phyloP scores from a whole-genome alignment of 176 grass and related monocot species.

The Phyllostachys edulis region DNA sequence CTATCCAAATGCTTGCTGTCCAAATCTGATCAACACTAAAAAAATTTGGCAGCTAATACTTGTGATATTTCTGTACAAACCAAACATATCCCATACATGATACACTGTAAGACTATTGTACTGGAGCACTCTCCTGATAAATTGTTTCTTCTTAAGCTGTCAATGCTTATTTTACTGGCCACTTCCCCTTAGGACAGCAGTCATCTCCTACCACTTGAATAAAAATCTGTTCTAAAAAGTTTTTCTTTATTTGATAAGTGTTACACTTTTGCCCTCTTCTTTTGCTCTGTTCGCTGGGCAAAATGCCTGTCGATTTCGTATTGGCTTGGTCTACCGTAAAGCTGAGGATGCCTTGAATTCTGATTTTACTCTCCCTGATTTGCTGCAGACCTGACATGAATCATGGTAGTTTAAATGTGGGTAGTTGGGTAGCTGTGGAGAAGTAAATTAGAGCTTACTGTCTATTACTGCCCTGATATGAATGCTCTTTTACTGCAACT shows the following conservation, averaged over 20 bases:
- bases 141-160: background rate
- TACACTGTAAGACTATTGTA: background rate
- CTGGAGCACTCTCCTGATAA: background rate
- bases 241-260: background rate
- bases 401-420: slow-evolving; percentile 4
- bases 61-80: background rate
- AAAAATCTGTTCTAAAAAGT: background rate
- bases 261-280: background rate
- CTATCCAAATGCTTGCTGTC: background rate
- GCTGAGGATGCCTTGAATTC: slow-evolving; percentile 31
- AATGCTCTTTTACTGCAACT: slow-evolving; percentile 1
- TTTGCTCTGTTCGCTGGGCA: background rate
- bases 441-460: slow-evolving; percentile 1
- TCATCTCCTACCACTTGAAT: background rate
- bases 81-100: background rate
- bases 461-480: background rate
- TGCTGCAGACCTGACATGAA: slow-evolving; percentile 8
- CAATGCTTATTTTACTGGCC: background rate
- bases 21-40: too few relatives aligned
- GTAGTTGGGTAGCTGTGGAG: background rate
- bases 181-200: background rate
- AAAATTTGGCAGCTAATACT: background rate
- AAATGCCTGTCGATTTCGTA: background rate
- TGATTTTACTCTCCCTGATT: background rate
- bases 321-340: slow-evolving; percentile 32